A percentile compares a stretch with the other conserved stretches of the same genome.
These are phyloP conservation scores for Paracamarosporium sp. DNA, from an alignment of 2,329 filamentous ascomycete species.

Conservation along the genomic window DNA sequence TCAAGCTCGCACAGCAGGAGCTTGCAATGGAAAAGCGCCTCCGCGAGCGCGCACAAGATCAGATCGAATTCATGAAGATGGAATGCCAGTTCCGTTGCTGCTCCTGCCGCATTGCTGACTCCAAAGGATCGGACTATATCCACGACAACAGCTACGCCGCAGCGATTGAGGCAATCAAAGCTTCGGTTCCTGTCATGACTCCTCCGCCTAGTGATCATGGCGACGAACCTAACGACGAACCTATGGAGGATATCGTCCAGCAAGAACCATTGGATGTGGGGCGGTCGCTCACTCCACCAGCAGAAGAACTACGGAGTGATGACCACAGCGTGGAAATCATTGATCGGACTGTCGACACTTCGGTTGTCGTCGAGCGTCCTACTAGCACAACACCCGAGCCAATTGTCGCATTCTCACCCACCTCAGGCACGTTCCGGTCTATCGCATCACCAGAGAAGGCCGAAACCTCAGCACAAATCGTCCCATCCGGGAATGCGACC, in stretches of 20 bases:
- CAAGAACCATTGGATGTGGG: constrained; percentile 25
- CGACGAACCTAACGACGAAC: constrained; percentile 46
- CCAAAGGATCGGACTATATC: constrained; percentile 47
- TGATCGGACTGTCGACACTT: constrained; percentile 17
- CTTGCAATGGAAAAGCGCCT: constrained; percentile 62
- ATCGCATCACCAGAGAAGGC: constrained; percentile 39
- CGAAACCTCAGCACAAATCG: constrained; percentile 11
- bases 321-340: background rate
- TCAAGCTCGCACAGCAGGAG: constrained; percentile 58
- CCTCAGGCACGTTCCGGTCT: constrained; percentile 46
- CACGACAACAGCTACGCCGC: constrained; percentile 43
- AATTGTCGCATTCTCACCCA: constrained; percentile 43
- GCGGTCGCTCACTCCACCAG: constrained; percentile 29
- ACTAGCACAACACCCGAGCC: constrained; percentile 23
- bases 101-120: constrained; percentile 58
- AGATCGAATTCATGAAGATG: constrained; percentile 77
- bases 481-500: constrained; percentile 23
- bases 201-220: constrained; percentile 70
- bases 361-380: constrained; percentile 15
- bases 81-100: constrained; percentile 76
- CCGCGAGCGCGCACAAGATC: constrained; percentile 73
- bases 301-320: constrained; percentile 13
- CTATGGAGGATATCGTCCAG: constrained; percentile 40
- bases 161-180: constrained; percentile 47
- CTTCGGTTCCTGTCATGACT: constrained; percentile 62